phyloP scores from a whole-genome alignment of 306 rosid species.

The Citrullus mucosospermus region DNA sequence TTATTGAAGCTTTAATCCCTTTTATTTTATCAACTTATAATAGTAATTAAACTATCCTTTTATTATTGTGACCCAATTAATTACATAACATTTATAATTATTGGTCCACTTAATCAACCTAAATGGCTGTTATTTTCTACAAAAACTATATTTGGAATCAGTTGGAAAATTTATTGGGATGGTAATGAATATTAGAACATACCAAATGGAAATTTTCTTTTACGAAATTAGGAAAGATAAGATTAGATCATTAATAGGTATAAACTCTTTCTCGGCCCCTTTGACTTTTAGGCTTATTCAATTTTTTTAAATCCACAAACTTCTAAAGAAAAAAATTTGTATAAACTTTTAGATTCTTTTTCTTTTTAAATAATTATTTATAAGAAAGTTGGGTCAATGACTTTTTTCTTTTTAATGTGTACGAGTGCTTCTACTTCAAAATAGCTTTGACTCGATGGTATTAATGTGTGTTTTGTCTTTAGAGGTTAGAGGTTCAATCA shows the following conservation, averaged over 20 bases:
- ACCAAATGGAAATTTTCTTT: background rate
- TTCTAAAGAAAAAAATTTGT: too few relatives aligned
- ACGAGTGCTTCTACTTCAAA: too few relatives aligned
- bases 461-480: too few relatives aligned
- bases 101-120: background rate
- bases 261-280: too few relatives aligned
- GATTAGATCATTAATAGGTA: background rate
- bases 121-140: background rate
- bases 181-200: background rate
- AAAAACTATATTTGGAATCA: background rate
- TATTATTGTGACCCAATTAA: background rate
- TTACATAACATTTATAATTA: background rate
- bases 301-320: too few relatives aligned
- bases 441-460: too few relatives aligned
- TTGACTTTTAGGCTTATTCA: background rate
- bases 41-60: background rate
- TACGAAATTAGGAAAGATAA: background rate
- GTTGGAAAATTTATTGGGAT: background rate
- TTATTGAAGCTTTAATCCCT: background rate
- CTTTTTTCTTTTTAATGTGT: too few relatives aligned
- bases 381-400: too few relatives aligned
- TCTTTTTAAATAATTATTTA: too few relatives aligned
- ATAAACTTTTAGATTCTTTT: too few relatives aligned
- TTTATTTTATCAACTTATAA: too few relatives aligned
- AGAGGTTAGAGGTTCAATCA: too few relatives aligned